phyloP scores from a whole-genome alignment of 2,329 filamentous ascomycete species.

The Botrytis deweyae region DNA sequence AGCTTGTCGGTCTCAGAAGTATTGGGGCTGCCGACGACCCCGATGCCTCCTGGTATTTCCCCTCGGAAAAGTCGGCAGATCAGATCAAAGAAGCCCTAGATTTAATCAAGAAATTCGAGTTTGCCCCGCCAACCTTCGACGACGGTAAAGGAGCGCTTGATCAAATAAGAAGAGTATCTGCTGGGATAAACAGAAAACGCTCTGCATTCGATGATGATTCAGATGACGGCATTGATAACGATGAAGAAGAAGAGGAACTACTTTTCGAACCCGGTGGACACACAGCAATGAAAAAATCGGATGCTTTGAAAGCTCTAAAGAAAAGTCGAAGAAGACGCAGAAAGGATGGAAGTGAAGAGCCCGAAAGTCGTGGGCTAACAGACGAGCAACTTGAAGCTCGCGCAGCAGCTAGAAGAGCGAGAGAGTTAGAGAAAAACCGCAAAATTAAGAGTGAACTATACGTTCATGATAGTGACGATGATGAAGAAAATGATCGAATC shows the following conservation, averaged over 20 bases:
- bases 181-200: conserved; percentile 49
- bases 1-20: conserved; percentile 67
- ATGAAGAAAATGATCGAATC: conserved; percentile 67
- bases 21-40: conserved; percentile 60
- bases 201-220: conserved; percentile 72
- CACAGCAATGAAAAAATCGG: conserved; percentile 53
- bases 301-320: conserved; percentile 57
- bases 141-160: conserved; percentile 68
- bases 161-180: conserved; percentile 69
- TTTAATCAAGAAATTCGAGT: conserved; percentile 74
- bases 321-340: conserved; percentile 53
- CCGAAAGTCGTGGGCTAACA: conserved; percentile 47
- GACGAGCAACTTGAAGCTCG: conserved; percentile 63
- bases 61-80: conserved; percentile 61
- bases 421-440: conserved; percentile 71
- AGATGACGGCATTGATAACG: conserved; percentile 56
- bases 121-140: conserved; percentile 74
- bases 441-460: conserved; percentile 84
- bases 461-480: conserved; percentile 82
- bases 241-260: conserved; percentile 50
- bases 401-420: conserved; percentile 60
- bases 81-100: conserved; percentile 68
- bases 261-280: conserved; percentile 71
- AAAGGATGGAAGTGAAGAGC: conserved; percentile 43
- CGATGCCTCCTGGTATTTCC: conserved; percentile 77